Percentiles rank a stretch among this genome's conserved stretches.
Conservation (phyloP, 2,329 filamentous ascomycete species). For the Diaporthe sp. region DNA sequence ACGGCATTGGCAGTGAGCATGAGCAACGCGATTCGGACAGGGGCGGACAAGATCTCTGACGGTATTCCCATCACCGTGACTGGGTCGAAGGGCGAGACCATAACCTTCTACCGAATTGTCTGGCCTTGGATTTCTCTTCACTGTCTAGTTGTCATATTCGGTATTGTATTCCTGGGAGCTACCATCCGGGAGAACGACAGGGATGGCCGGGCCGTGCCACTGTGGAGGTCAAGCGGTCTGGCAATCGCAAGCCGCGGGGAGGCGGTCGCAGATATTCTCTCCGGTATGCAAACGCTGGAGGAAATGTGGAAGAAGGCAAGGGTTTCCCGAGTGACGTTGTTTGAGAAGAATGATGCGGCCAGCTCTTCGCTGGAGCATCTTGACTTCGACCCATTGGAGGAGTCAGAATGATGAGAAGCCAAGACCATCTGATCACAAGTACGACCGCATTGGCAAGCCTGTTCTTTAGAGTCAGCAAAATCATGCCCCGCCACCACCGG, state of each 20-base stretch:
- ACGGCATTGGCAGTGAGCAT: slow-evolving; percentile 20
- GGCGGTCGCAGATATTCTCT: background rate
- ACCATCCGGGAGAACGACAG: background rate
- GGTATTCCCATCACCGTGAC: background rate
- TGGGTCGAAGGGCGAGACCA: background rate
- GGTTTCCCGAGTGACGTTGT: background rate
- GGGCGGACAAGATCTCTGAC: background rate
- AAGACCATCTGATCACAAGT: no score
- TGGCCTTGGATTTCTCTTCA: slow-evolving; percentile 36
- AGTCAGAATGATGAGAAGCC: background rate
- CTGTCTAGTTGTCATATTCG: background rate
- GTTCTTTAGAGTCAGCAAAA: no score
- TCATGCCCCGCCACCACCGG: background rate
- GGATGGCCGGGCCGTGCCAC: background rate
- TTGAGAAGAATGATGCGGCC: background rate
- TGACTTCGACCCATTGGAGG: background rate
- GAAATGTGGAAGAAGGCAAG: background rate
- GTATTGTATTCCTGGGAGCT: background rate
- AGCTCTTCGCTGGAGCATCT: background rate
- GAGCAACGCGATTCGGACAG: slow-evolving; percentile 22
- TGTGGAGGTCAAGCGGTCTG: slow-evolving; percentile 28
- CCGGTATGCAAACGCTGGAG: background rate
- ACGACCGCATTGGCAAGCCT: no score
- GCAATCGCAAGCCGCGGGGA: background rate
- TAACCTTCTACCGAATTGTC: slow-evolving; percentile 17